Evolutionary conservation across 2,329 filamentous ascomycete genomes (phyloP), one percentile per base, ranked within the genome.

Genomic region (Stromatinia cepivora): DNA sequence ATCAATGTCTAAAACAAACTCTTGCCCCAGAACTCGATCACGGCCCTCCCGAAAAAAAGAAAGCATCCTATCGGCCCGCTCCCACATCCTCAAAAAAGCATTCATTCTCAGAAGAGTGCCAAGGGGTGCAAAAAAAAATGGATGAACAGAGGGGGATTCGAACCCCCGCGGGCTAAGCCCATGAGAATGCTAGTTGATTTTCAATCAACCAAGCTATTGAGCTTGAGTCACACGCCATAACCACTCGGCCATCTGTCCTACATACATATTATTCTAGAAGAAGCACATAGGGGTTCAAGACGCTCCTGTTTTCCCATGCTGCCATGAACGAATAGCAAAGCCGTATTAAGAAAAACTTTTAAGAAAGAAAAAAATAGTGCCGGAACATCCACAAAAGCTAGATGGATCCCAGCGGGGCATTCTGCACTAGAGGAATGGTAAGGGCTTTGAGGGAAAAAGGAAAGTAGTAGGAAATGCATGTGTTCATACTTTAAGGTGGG

Each of bases 211-310:
- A 68, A 68, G 58, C 25, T 34, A 0, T 3, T 25, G 9, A 68
- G 28, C 66, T 68, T 68, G 66, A 68, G 66, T 68, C 66, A 68
- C 66, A 68, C 66, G 66, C 66, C 66, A 63, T 68, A 68, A 68
- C 66, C 66, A 64, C 66, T 68, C 66, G 66, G 66, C 66, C 66
- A 68, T 68, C 66, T 68, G 66, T 68, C 66, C 66, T 66, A 42
- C 3, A 1, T 36, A 11, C 15, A 9, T 45, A 7, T 4, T 11
- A 10, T 50, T 1, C 4, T 4, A 1, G 2, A 6, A 3, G 0
- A 0, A 1, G 5, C 2, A 15, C 9, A n/a, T 25, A 1, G 10
- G 2, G n/a, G 3, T 28, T 11, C 0, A 42, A 42, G 4, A 9
- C 17, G 1, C 11, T 20, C 0, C 4, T 10, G 8, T 15, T 15